A percentile compares a stretch with the other conserved stretches of the same genome.
phyloP scores from a whole-genome alignment of 192 early-diverging fungal species.

The Backusella australiensis region DNA sequence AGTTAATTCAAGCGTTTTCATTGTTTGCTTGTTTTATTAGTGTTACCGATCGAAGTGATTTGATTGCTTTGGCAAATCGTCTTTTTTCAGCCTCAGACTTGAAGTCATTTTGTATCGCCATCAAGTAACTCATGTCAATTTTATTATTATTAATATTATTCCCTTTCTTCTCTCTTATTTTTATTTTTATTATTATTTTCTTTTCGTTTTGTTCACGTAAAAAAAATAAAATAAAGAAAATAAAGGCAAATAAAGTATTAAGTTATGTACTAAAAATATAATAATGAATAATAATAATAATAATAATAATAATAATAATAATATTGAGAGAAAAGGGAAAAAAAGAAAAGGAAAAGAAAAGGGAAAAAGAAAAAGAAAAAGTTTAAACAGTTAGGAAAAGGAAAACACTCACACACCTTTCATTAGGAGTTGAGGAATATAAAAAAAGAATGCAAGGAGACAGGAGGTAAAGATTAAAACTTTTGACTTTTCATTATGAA shows the following conservation, averaged over 20 bases:
- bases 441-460: constrained; percentile 5
- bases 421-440: constrained; percentile 6
- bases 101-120: constrained; percentile 1
- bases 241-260: background rate
- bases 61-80: background rate
- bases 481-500: constrained; percentile 6
- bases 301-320: no score
- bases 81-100: constrained; percentile 4
- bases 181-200: background rate
- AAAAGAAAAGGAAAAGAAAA: background rate
- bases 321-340: background rate
- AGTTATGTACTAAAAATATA: background rate
- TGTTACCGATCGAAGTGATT: constrained; percentile 1
- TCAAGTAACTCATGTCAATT: background rate
- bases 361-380: background rate
- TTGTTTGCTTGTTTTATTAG: background rate
- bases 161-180: background rate
- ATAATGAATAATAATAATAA: no score
- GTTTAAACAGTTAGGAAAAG: background rate
- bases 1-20: background rate
- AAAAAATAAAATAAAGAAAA: background rate
- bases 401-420: background rate
- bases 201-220: background rate
- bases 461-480: constrained; percentile 8
- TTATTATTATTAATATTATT: background rate